Conservation (phyloP, 2,329 filamentous ascomycete species). For the Paecilomyces formosus region DNA sequence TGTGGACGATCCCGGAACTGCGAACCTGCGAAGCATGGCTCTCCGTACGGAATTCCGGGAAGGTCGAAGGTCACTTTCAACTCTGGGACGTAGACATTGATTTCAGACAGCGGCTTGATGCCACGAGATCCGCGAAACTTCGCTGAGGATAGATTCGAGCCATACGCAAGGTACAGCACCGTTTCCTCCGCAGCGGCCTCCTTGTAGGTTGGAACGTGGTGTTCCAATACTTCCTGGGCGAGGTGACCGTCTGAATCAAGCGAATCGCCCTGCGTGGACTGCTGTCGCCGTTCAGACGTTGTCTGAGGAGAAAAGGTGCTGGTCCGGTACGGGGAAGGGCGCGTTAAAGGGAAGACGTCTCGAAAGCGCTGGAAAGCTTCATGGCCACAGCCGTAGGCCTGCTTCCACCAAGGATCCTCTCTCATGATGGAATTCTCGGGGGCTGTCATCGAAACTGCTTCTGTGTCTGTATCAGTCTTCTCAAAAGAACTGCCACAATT, state of each 20-base stretch:
- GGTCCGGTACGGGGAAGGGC: not conserved
- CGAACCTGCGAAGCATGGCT: conserved; percentile 89
- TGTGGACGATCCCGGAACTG: conserved; percentile 46
- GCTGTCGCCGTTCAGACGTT: not conserved
- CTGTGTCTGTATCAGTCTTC: not conserved
- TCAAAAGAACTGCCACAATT: not conserved
- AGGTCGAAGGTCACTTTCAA: conserved; percentile 78
- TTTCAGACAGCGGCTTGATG: conserved; percentile 70
- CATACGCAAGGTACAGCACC: conserved; percentile 79
- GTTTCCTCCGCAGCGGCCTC: conserved; percentile 33
- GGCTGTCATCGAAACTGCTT: not conserved
- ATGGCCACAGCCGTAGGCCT: not conserved
- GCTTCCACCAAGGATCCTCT: not conserved
- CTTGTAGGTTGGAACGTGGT: not conserved
- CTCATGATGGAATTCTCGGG: not conserved
- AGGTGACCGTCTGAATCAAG: not conserved
- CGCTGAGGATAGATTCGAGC: conserved; percentile 75
- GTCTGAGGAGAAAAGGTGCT: not conserved
- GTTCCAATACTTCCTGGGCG: not conserved
- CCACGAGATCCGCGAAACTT: conserved; percentile 72
- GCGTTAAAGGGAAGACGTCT: not conserved
- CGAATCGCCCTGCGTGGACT: not conserved
- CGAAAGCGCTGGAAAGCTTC: not conserved
- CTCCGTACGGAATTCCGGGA: conserved; percentile 73
- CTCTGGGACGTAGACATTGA: conserved; percentile 74